Base-by-base conservation (phyloP, 1,139 yeast species). In the Hemisphaericaspora xylofermentans region DNA sequence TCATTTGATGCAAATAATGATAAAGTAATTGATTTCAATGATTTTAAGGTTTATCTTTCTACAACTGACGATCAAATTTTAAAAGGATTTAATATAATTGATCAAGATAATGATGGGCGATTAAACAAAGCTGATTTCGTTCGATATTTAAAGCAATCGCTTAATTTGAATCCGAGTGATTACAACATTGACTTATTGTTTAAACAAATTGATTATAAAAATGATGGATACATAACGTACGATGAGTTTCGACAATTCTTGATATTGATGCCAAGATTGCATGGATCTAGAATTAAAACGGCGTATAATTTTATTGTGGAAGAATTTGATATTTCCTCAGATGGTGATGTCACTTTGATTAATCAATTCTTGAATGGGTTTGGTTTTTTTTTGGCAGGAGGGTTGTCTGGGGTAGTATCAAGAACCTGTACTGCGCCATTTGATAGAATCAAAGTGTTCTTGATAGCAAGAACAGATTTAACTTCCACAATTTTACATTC, bases 361-460 rank as follows among this genome's bases (percentile, higher is more conserved):
- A 83, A 80, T 56, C 96, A 88, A 49, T 77, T 87, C 41, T 67
- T 88, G 35, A 82, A 84, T 56, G 95, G 97, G 25, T 74, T 88
- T 49, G 97, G 97, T 1, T 93, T 81, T 58, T 93, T 93, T 56
- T 63, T 89, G 27, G 96, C 97, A 1, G 98, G 98, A 27, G 98
- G 98, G 0, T 64, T 91, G 25, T 87, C 97, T 0, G 98, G 98
- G 2, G 98, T 93, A 5, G 85, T 93, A 4, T 88, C 97, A n/a
- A 80, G 98, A 64, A 89, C 98, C 0, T 85, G 95, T 54, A 93
- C 98, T 0, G 98, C 98, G 0, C 98, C 98, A 10, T 88, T 93
- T 54, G 98, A 93, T 61, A 76, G 98, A 60, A 78, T 93, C 19
- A 93, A 93, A 58, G 98, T 93, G 15, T 93, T 88, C 54, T 69